Base-by-base conservation (phyloP, 208 protist species). In the Leishmania mexicana region DNA sequence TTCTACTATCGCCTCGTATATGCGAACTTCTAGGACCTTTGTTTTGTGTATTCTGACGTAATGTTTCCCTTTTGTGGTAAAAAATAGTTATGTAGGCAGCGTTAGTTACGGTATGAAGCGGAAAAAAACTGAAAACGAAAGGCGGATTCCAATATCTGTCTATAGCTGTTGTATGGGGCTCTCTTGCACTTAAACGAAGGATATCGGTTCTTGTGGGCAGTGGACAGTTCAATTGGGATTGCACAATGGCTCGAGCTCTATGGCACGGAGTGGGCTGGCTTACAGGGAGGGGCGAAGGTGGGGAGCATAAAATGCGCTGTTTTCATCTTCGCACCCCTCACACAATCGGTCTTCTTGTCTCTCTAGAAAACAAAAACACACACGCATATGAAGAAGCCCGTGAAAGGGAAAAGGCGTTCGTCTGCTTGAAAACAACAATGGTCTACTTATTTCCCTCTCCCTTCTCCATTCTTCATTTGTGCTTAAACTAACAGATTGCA, bases 31-130 rank as follows among this genome's bases (percentile, higher is more conserved):
- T 78, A 78, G 75, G 75, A 78, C 71, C 19, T 77, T 45, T 75
- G 28, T 68, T 84, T 76, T 42, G 24, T 85, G 60, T 42, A 49
- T 70, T 81, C 38, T 73, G 21, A 53, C 54, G 38, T 78, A 67
- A 78, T 31, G 24, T 19, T 31, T n/a, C 47, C 77, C 24, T 76
- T 38, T 71, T 45, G 6, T 49, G 77, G 49, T 68, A 38, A 74
- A 74, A 35, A 62, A 64, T 40, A 75, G 31, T 40, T 53, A n/a
- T 68, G 45, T 72, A 70, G 40, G 19, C 15, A 47, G 60, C n/a
- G 13, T 19, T 80, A 80, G 62, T 58, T 80, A 73, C 62, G 45
- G n/a, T 64, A 73, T 42, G 40, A 68, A 10, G 47, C 45, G 38
- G 13, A 75, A 58, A 75, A n/a, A 76, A 75, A 54, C 4, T 21